These are phyloP conservation scores for Themeda triandra DNA, from an alignment of 176 grass and related monocot genomes.

Conservation along the genomic window DNA sequence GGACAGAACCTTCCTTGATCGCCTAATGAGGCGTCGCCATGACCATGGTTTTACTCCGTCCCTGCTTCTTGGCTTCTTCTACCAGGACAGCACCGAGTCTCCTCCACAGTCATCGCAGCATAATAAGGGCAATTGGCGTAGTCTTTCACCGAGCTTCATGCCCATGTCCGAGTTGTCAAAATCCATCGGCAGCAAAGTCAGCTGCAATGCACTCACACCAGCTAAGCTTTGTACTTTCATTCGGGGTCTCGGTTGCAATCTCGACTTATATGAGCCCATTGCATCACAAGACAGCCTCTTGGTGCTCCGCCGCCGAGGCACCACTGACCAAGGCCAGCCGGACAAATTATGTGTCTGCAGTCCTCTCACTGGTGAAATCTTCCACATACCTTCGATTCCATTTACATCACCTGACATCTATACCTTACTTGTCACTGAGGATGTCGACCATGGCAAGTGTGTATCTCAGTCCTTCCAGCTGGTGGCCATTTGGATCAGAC, in stretches of 20 bases:
- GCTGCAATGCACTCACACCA: not conserved
- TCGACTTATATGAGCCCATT: slow-evolving; percentile 27
- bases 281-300: slow-evolving; percentile 23
- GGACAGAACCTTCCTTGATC: slow-evolving; percentile 3
- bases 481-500: slow-evolving; percentile 8
- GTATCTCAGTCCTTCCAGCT: slow-evolving; percentile 14
- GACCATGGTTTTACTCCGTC: slow-evolving; percentile 29
- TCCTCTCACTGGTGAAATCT: slow-evolving; percentile 12
- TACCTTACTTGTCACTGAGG: slow-evolving; percentile 12
- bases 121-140: not conserved
- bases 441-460: not conserved
- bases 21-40: not conserved
- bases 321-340: not conserved
- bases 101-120: not conserved
- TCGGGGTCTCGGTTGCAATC: slow-evolving; percentile 1
- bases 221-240: slow-evolving; percentile 1
- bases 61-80: slow-evolving; percentile 36
- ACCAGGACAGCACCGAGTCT: not conserved
- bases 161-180: not conserved
- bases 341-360: not conserved
- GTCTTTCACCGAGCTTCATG: slow-evolving; percentile 21
- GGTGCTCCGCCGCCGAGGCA: not conserved
- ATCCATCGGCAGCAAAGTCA: not conserved
- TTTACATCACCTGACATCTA: not conserved
- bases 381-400: not conserved